These are phyloP conservation scores for Penicillium nordicum DNA, from an alignment of 2,329 filamentous ascomycete genomes.

Conservation along the genomic window DNA sequence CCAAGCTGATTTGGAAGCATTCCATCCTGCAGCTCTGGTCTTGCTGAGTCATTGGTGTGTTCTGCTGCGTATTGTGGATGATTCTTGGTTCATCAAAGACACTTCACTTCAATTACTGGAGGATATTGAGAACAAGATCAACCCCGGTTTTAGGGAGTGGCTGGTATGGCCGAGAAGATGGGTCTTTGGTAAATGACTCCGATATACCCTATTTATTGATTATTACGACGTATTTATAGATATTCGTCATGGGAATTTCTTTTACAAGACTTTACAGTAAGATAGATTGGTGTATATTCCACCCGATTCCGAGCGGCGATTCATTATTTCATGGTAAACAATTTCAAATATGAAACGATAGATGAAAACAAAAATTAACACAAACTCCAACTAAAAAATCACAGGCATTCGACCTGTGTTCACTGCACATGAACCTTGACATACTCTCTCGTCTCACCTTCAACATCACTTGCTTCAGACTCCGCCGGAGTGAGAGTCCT, in stretches of 20 bases:
- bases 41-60: conserved; percentile 18
- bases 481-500: conserved; percentile 25
- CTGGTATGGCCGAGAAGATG: conserved; percentile 17
- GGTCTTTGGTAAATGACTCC: conserved; percentile 10
- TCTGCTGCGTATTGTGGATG: conserved; percentile 13
- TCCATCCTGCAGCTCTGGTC: conserved; percentile 16
- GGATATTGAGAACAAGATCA: conserved; percentile 17
- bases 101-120: conserved; percentile 11
- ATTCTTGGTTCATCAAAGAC: conserved; percentile 16
- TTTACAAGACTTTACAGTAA: not conserved
- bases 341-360: not conserved
- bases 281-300: not conserved
- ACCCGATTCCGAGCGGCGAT: not conserved
- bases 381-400: not conserved
- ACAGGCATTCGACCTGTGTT: not conserved
- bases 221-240: not conserved
- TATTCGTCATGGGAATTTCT: not conserved
- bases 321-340: not conserved
- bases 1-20: conserved; percentile 13
- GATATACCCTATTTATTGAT: not conserved
- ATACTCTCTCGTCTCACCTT: conserved; percentile 23
- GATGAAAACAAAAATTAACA: not conserved
- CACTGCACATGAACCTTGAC: conserved; percentile 24
- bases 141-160: conserved; percentile 16
- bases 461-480: conserved; percentile 18